Evolutionary conservation across 176 grass and related monocot species (phyloP).

Genomic region (Ananas comosus): DNA sequence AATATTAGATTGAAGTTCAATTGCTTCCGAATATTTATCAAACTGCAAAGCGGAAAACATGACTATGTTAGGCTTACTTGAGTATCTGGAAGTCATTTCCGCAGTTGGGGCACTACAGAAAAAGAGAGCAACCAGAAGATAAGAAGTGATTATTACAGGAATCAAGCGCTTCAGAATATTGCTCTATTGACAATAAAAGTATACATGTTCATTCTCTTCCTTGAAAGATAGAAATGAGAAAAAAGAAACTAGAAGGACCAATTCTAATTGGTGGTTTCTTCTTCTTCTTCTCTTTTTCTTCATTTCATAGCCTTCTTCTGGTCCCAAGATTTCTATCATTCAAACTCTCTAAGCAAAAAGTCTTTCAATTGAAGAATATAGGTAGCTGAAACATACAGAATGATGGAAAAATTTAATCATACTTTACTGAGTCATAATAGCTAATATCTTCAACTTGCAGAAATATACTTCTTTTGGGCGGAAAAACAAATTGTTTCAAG

Average conservation of each 20-base stretch:
- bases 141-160: conserved; percentile 7
- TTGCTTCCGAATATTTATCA: neutral
- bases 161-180: neutral
- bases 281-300: no score
- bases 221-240: no score
- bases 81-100: conserved; percentile 79
- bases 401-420: neutral
- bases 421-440: neutral
- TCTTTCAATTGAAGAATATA: neutral
- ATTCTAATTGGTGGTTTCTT: no score
- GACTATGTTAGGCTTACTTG: conserved; percentile 42
- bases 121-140: conserved; percentile 16
- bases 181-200: neutral
- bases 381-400: neutral
- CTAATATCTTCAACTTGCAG: conserved; percentile 1
- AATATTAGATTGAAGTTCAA: conserved; percentile 17
- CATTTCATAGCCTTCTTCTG: no score
- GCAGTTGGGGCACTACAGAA: conserved; percentile 80
- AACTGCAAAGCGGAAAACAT: neutral
- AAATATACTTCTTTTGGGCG: neutral
- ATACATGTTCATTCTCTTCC: neutral
- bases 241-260: no score
- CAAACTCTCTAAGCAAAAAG: no score
- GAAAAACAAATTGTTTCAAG: neutral
- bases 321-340: no score